Conservation (phyloP, 805 yeast genomes). For the Candida ovalis region DNA sequence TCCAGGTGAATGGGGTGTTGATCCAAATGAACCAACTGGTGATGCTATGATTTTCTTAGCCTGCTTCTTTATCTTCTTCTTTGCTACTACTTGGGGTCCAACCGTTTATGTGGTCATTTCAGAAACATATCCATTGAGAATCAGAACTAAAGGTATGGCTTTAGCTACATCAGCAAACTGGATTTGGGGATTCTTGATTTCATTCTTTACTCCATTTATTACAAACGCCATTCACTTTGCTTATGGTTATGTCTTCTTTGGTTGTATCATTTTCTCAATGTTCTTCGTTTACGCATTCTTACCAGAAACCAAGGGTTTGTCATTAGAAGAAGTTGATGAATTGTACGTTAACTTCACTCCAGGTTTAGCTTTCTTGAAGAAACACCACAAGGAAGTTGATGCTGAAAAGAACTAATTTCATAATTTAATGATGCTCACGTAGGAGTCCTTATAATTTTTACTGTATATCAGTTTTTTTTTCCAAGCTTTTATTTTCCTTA, state of each 20-base stretch:
- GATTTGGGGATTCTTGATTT: slow-evolving; percentile 68
- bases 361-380: slow-evolving; percentile 25
- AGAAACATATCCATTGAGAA: slow-evolving; percentile 61
- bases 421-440: not conserved
- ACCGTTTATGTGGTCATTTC: slow-evolving; percentile 57
- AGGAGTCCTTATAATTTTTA: no score
- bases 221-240: slow-evolving; percentile 46
- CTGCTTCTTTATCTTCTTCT: slow-evolving; percentile 62
- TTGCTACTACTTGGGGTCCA: slow-evolving; percentile 79
- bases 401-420: slow-evolving; percentile 1
- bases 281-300: slow-evolving; percentile 32
- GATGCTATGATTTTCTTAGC: slow-evolving; percentile 50
- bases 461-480: no score
- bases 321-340: slow-evolving; percentile 64
- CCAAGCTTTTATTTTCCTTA: no score
- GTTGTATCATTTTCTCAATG: slow-evolving; percentile 53
- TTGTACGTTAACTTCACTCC: slow-evolving; percentile 37
- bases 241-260: slow-evolving; percentile 55
- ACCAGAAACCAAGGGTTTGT: slow-evolving; percentile 63
- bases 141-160: slow-evolving; percentile 66
- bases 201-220: slow-evolving; percentile 60
- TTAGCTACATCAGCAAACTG: slow-evolving; percentile 70
- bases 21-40: slow-evolving; percentile 39
- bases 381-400: slow-evolving; percentile 19
- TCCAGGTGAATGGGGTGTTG: slow-evolving; percentile 38